Conservation (phyloP, 805 yeast genomes). For the Alloascoidea africana region DNA sequence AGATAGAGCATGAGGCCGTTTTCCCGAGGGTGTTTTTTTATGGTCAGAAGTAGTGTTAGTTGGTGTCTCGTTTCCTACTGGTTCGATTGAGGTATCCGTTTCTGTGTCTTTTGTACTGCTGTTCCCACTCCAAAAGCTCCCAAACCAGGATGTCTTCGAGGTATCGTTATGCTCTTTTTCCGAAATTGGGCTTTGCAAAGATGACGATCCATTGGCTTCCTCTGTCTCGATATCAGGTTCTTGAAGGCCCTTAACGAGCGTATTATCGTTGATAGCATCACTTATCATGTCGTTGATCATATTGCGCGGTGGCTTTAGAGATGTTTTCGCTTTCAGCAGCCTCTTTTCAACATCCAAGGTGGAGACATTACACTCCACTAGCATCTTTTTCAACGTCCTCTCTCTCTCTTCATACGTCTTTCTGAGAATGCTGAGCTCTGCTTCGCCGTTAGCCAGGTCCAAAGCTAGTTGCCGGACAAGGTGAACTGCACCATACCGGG, state of each 20-base stretch:
- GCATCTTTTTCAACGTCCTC: constrained; percentile 14
- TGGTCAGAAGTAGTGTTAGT: too few species aligned
- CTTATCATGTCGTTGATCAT: constrained; percentile 10
- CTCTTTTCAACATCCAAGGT: constrained; percentile 14
- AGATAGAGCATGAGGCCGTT: neutral
- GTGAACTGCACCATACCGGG: constrained; percentile 18
- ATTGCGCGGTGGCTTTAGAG: constrained; percentile 8
- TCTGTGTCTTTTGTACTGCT: too few species aligned
- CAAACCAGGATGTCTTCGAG: neutral
- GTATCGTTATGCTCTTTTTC: neutral
- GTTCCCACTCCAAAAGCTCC: neutral
- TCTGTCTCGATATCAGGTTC: neutral
- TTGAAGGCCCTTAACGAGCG: too few species aligned
- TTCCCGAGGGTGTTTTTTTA: too few species aligned
- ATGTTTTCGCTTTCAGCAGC: constrained; percentile 9
- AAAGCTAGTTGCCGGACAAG: constrained; percentile 31
- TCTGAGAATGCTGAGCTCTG: constrained; percentile 25
- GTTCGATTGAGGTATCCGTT: neutral
- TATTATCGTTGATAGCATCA: constrained; percentile 11
- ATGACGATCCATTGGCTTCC: too few species aligned
- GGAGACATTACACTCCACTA: constrained; percentile 14
- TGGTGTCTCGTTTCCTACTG: too few species aligned
- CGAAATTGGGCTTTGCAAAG: neutral
- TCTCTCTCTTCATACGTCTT: constrained; percentile 15
- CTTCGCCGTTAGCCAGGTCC: constrained; percentile 32